A percentile compares a stretch with the other conserved stretches of the same genome.
phyloP scores from a whole-genome alignment of 2,329 filamentous ascomycete species.

The Trichophyton rubrum region DNA sequence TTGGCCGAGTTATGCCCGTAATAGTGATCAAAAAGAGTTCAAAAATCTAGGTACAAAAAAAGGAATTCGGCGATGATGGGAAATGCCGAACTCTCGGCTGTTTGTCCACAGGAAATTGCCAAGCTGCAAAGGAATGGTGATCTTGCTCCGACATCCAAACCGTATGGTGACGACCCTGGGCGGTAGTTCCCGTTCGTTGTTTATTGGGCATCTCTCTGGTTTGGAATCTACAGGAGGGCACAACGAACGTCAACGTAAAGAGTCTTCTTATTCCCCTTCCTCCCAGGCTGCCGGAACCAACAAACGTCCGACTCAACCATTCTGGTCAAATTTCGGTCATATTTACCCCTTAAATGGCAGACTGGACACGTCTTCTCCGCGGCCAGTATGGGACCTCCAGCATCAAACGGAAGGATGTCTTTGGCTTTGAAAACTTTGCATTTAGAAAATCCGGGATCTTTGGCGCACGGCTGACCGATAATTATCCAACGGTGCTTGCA shows the following conservation, averaged over 20 bases:
- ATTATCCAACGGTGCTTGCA: constrained; percentile 40
- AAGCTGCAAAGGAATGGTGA: background rate
- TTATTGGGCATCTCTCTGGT: background rate
- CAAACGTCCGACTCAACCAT: constrained; percentile 15
- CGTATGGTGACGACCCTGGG: background rate
- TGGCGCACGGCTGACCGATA: constrained; percentile 34
- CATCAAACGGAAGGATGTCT: constrained; percentile 10
- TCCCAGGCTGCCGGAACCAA: constrained; percentile 1
- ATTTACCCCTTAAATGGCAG: constrained; percentile 22
- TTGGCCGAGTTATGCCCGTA: background rate
- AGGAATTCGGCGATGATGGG: background rate
- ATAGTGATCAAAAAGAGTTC: background rate
- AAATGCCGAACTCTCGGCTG: constrained; percentile 2
- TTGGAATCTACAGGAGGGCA: constrained; percentile 11
- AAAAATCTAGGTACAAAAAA: constrained; percentile 1
- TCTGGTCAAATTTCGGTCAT: constrained; percentile 21
- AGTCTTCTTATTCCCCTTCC: constrained; percentile 1
- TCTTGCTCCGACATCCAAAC: background rate
- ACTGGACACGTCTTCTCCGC: constrained; percentile 20
- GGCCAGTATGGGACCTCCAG: constrained; percentile 13
- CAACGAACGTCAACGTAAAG: constrained; percentile 4
- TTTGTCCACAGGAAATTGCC: constrained; percentile 1
- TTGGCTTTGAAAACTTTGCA: constrained; percentile 15
- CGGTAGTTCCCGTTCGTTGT: background rate
- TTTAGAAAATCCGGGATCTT: constrained; percentile 19